Evolutionary conservation across 2,329 filamentous ascomycete genomes (phyloP), one percentile per base, ranked within the genome.

Genomic region (Paecilomyces fulvus): DNA sequence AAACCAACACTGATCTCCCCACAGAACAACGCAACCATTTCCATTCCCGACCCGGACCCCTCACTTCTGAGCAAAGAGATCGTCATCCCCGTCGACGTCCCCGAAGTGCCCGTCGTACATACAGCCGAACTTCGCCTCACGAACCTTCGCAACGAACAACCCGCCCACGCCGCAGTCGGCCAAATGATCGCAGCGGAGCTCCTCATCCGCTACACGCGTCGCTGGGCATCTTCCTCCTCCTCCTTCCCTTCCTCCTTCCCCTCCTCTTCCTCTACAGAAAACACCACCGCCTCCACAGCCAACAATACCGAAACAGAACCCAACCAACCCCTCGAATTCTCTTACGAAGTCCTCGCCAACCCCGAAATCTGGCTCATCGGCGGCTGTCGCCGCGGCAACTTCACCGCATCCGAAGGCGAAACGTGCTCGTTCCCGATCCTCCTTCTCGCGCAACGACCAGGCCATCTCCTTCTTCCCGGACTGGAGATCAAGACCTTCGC

Each of bases 51-150:
- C 3, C 64, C 56, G 23, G 56, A 68, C 7, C 69, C 64, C 33
- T 60, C 62, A 12, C 65, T 72, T 21, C 75, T 80, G 20, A 78
- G 71, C 59, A 80, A 81, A 20, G 85, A 84, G 11, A 92, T 99
- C 63, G 78, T 88, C 30, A 95, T 99, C 54, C 89, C 92, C 0
- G 92, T 99, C 12, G 90, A 96, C 57, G 84, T 99, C 1, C 92
- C 92, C 0, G 85, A 87, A 1, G 80, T 96, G 1, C 84, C 89
- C 51, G 83, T 96, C 20, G 83, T 97, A 0, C 88, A 95, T 71
- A 95, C 89, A 0, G 87, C 88, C 17, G 71, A 65, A 63, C 65
- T 71, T 67, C 55, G 64, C 66, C 55, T 70, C 67, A 49, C 61
- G 73, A 57, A 62, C 69, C 53, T 63, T 30, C 58, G 58, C 11